Evolutionary conservation across 2,329 filamentous ascomycete species (phyloP), one percentile per base, ranked within the genome.

Genomic region (Escovopsis weberi): DNA sequence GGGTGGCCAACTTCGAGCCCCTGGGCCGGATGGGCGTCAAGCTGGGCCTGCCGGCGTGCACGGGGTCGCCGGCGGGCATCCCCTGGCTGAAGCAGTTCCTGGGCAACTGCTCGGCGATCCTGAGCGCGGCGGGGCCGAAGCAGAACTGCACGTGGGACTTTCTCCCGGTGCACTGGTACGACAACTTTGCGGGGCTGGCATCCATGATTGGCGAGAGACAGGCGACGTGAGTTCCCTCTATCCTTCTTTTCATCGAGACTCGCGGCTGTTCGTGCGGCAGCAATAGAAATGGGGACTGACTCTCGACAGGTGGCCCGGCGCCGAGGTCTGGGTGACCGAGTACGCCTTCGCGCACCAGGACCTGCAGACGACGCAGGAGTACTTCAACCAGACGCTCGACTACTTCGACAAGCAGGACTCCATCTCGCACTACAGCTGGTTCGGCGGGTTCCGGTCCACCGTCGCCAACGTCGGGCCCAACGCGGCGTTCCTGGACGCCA

Each of bases 271-370:
- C 15, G 15, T 15, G 15, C 15, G 15, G 15, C 15, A 15, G 15
- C 15, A 15, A 15, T 15, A 15, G 15, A 15, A 15, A 15, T 15
- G 15, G 15, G 15, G 15, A 15, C 15, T 15, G 15, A 15, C 15
- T 15, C 15, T 15, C 15, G 15, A 2, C 39, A 76, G 73, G 19
- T 80, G 75, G 57, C 78, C 76, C 8, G 68, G 73, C 47, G 65
- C 67, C 32, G 68, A 72, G 4, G 74, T 88, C 47, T 89, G 84
- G 85, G 67, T 89, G 10, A 89, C 85, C 26, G 85, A 91, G 60
- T 87, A 81, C 57, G 83, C 80, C 33, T 69, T 70, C 43, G 64
- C 75, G 43, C 59, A 80, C 47, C 66, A 74, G 51, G 63, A 69
- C 26, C 67, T 85, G 12, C 45, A 56, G 1, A 60, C 67, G 0